Evolutionary conservation across 805 yeast genomes (phyloP).

Genomic region (Barnettozyma botsteinii): DNA sequence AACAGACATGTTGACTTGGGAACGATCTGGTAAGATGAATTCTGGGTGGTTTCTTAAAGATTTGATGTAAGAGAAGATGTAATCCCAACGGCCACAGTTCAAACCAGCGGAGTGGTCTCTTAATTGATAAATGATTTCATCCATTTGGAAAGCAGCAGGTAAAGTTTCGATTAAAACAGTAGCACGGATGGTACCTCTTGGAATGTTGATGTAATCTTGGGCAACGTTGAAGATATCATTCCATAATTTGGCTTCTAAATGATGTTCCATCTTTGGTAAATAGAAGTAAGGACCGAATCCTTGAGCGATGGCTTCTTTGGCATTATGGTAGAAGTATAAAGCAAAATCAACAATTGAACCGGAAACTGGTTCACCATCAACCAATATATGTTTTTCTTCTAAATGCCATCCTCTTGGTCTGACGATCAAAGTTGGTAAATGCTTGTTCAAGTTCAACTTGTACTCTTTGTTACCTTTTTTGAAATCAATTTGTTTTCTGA

Average conservation of each 20-base stretch:
- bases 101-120: slow-evolving; percentile 74
- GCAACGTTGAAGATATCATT: slow-evolving; percentile 72
- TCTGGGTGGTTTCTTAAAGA: slow-evolving; percentile 62
- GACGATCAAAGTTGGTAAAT: slow-evolving; percentile 71
- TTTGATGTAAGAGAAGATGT: slow-evolving; percentile 76
- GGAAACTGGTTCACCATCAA: slow-evolving; percentile 71
- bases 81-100: slow-evolving; percentile 90
- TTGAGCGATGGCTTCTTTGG: slow-evolving; percentile 49
- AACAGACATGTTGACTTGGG: slow-evolving; percentile 72
- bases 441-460: slow-evolving; percentile 33
- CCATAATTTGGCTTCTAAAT: slow-evolving; percentile 78
- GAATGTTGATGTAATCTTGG: slow-evolving; percentile 62
- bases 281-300: slow-evolving; percentile 82
- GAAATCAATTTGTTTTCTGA: slow-evolving; percentile 60
- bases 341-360: slow-evolving; percentile 81
- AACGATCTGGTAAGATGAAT: slow-evolving; percentile 72
- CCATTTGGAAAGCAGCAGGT: slow-evolving; percentile 85
- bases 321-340: slow-evolving; percentile 71
- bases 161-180: slow-evolving; percentile 78
- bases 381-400: slow-evolving; percentile 62
- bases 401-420: slow-evolving; percentile 90
- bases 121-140: slow-evolving; percentile 72
- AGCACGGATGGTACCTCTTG: slow-evolving; percentile 76
- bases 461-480: slow-evolving; percentile 35
- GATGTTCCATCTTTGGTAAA: slow-evolving; percentile 84